Conservation (phyloP, 257 asterid species). For the Plantago ovata region DNA sequence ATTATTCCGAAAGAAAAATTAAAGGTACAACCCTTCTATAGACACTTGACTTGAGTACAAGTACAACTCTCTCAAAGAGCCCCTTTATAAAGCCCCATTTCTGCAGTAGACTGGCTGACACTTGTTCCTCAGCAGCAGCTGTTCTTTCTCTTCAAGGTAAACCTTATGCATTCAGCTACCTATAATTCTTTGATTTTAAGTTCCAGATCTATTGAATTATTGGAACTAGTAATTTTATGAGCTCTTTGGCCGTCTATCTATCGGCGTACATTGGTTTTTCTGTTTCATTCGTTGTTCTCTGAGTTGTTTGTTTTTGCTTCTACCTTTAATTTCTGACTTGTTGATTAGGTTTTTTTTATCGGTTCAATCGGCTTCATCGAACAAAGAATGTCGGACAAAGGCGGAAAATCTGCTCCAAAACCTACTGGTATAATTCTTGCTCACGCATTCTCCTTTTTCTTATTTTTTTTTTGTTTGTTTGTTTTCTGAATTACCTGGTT, state of each 20-base stretch:
- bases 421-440: constrained; percentile 28
- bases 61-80: no score
- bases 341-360: not conserved
- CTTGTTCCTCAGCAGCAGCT: no score
- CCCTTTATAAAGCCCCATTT: no score
- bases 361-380: constrained; percentile 19
- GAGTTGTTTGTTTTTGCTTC: not conserved
- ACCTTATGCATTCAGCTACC: not conserved
- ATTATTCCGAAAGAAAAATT: no score
- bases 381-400: constrained; percentile 29
- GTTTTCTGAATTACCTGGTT: not conserved
- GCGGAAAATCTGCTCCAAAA: constrained; percentile 39
- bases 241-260: not conserved
- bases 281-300: not conserved
- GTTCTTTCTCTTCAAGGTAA: not conserved
- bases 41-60: no score
- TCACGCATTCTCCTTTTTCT: not conserved
- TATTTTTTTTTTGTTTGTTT: not conserved
- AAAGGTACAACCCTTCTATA: no score
- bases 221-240: not conserved
- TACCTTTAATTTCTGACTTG: not conserved
- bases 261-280: not conserved
- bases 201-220: not conserved
- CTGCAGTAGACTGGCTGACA: no score
- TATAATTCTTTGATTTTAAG: not conserved